phyloP scores from a whole-genome alignment of 768 basidiomycete species.

The Cantharellus cinnabarinus region DNA sequence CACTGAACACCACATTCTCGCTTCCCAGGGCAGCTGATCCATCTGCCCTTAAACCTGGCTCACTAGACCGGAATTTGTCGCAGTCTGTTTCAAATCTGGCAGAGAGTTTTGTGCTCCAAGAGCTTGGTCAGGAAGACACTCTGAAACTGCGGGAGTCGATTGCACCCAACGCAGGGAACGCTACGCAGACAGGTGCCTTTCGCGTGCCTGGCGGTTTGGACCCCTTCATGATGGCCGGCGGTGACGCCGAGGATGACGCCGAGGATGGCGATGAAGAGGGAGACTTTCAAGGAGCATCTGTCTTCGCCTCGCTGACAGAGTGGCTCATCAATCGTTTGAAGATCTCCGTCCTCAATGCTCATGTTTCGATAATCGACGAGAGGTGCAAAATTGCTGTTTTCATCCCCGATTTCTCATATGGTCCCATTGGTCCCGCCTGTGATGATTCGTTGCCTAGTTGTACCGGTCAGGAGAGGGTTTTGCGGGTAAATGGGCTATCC shows the following conservation, averaged over 20 bases:
- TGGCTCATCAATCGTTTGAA: constrained; percentile 58
- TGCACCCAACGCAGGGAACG: constrained; percentile 14
- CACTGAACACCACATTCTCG: constrained; percentile 42
- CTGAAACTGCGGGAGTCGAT: constrained; percentile 50
- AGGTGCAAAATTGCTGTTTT: constrained; percentile 38
- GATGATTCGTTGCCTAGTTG: background rate
- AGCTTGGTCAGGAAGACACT: constrained; percentile 53
- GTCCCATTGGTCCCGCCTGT: constrained; percentile 2
- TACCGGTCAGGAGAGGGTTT: constrained; percentile 21
- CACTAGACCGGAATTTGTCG: constrained; percentile 21
- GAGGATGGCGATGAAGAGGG: background rate
- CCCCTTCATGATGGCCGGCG: constrained; percentile 28
- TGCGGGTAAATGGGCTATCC: constrained; percentile 36
- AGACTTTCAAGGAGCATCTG: constrained; percentile 37
- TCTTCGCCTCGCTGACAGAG: constrained; percentile 66
- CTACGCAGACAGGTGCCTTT: constrained; percentile 5
- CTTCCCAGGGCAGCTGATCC: constrained; percentile 19
- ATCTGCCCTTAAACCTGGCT: constrained; percentile 14
- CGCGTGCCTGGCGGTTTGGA: constrained; percentile 36
- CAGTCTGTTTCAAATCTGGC: constrained; percentile 71
- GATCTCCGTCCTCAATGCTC: constrained; percentile 49
- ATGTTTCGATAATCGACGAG: constrained; percentile 47
- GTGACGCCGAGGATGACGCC: constrained; percentile 27
- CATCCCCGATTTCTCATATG: constrained; percentile 37
- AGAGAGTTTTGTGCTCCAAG: constrained; percentile 70